Evolutionary conservation across 768 basidiomycete genomes (phyloP), one percentile per base, ranked within the genome.

Genomic region (Phanerochaete carnosa): DNA sequence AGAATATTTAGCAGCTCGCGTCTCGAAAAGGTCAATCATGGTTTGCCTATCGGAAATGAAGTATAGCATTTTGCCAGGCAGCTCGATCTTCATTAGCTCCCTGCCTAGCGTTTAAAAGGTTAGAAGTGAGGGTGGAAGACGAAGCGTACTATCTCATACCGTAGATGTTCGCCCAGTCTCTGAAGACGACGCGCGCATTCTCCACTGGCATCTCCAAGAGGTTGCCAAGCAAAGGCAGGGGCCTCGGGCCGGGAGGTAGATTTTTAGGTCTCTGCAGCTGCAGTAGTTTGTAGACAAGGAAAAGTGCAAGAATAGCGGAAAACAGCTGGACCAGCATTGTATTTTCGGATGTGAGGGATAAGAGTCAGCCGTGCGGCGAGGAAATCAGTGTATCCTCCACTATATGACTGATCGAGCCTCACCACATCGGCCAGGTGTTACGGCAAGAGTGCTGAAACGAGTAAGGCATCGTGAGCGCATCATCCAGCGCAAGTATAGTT

Each of bases 11-110:
- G 65, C 55, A 28, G 65, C 62, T 1, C 68, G 66, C 39, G 61
- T 69, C 46, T 70, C 69, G 9, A 73, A 58, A 25, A 73, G 66
- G 2, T 73, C 71, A 0, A 43, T 28, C 19, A 66, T 65, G 8
- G 64, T 62, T 32, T 64, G 32, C 4, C 57, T 52, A 22, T 65
- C 60, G 49, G 63, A 65, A 30, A 73, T 45, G n/a, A 73, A 50
- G 49, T 69, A 60, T 33, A 71, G 59, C 11, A 51, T 53, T 13
- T 23, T 57, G 1, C 67, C 68, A 2, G 68, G 55, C 29, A 64
- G 49, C 12, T 64, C 62, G 16, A 69, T 39, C 30, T 56, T 59
- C 22, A 71, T 51, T 26, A 70, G 58, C 8, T 71, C 64, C 22
- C 65, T 52, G 65, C 69, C 51, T 43, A 30, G 13, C 30, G 9